phyloP scores from a whole-genome alignment of 345 rosid species.

The Lepidium sativum region DNA sequence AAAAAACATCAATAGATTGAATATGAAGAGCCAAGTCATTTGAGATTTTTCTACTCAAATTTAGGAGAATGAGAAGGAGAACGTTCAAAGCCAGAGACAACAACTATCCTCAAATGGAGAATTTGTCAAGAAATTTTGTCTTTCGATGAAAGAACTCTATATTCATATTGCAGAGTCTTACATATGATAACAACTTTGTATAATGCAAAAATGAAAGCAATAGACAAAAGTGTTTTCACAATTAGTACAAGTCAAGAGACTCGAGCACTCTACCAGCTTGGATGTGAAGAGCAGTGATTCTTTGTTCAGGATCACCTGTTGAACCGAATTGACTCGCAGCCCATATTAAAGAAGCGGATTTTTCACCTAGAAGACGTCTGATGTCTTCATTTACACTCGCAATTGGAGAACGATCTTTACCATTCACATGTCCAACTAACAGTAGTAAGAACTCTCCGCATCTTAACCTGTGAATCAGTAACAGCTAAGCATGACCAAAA shows the following conservation, averaged over 20 bases:
- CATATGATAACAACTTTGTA: background rate
- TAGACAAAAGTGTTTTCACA: background rate
- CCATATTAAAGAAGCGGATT: constrained; percentile 92
- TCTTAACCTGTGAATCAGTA: constrained; percentile 46
- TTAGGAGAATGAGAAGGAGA: background rate
- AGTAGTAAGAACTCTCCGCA: constrained; percentile 97
- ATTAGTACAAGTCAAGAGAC: constrained; percentile 68
- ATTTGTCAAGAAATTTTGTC: background rate
- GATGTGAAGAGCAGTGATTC: constrained; percentile 71
- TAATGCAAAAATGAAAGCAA: no score
- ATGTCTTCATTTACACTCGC: constrained; percentile 78
- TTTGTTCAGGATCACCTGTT: constrained; percentile 77
- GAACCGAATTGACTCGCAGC: constrained; percentile 95
- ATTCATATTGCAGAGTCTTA: background rate
- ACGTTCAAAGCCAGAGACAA: no score
- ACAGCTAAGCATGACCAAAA: background rate
- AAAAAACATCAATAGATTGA: background rate
- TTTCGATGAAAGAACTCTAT: background rate
- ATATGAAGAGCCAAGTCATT: no score
- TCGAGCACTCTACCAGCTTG: constrained; percentile 94
- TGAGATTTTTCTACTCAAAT: background rate
- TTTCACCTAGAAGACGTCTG: constrained; percentile 84
- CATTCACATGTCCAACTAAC: constrained; percentile 81
- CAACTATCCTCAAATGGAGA: background rate
- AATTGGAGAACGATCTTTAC: constrained; percentile 70